phyloP scores from a whole-genome alignment of 345 rosid genomes.

The Anastatica hierochuntica region DNA sequence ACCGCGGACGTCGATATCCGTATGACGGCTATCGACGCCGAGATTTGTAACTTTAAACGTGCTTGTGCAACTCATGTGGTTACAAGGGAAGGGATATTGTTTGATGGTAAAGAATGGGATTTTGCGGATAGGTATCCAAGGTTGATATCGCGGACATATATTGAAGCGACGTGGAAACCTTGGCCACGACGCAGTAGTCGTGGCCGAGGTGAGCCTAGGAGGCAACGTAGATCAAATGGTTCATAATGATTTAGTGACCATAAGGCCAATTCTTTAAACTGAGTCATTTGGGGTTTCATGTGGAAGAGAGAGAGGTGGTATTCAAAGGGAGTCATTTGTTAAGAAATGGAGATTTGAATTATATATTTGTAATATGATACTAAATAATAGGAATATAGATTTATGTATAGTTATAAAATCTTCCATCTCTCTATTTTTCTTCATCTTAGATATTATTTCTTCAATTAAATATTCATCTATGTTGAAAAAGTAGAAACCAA shows the following conservation, averaged over 20 bases:
- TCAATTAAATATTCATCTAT: too few species aligned
- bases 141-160: conserved; percentile 2
- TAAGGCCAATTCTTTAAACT: not conserved
- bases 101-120: conserved; percentile 22
- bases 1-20: conserved; percentile 15
- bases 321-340: not conserved
- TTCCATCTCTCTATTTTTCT: too few species aligned
- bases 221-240: too few species aligned
- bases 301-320: too few species aligned
- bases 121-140: conserved; percentile 21
- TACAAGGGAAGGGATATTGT: conserved; percentile 21
- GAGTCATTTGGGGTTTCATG: conserved; percentile 3
- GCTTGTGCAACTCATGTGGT: conserved; percentile 16
- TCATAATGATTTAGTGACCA: conserved; percentile 13
- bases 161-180: conserved; percentile 23
- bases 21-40: conserved; percentile 20
- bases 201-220: too few species aligned
- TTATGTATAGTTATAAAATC: too few species aligned
- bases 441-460: too few species aligned
- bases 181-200: conserved; percentile 20
- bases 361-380: too few species aligned
- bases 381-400: too few species aligned
- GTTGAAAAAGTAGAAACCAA: too few species aligned
- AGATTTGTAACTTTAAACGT: conserved; percentile 7
- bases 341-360: not conserved